A percentile compares a stretch with the other conserved stretches of the same genome.
phyloP scores from a whole-genome alignment of 192 early-diverging fungal genomes.

The Funneliformis mosseae region DNA sequence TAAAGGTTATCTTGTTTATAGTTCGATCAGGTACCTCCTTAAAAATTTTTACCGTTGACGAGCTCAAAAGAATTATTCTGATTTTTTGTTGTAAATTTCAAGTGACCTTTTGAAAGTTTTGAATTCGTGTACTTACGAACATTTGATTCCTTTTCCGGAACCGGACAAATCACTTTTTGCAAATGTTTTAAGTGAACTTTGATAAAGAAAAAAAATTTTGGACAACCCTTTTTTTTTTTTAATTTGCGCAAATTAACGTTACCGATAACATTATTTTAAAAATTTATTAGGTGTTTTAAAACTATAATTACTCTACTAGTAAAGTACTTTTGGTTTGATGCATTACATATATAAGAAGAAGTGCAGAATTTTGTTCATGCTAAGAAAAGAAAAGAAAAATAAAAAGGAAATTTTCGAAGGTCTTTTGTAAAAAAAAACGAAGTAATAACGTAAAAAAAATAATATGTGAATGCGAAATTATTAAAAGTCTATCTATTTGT shows the following conservation, averaged over 20 bases:
- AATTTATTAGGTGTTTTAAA: neutral
- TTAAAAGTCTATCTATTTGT: neutral
- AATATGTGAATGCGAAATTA: neutral
- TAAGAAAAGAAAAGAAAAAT: neutral
- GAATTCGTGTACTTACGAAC: constrained; percentile 25
- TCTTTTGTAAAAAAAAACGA: neutral
- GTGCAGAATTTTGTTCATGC: neutral
- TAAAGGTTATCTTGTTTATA: constrained; percentile 56
- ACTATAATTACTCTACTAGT: constrained; percentile 20
- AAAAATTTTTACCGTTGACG: neutral
- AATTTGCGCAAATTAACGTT: neutral
- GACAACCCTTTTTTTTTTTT: neutral
- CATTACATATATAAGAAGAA: neutral
- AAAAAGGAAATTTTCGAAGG: neutral
- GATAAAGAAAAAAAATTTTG: constrained; percentile 21
- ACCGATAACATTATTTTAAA: neutral
- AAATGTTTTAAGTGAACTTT: constrained; percentile 35
- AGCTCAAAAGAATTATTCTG: neutral
- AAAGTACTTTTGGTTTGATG: constrained; percentile 11
- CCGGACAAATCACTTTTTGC: constrained; percentile 40
- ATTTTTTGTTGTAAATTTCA: neutral
- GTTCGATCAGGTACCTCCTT: constrained; percentile 38
- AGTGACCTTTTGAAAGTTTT: constrained; percentile 39
- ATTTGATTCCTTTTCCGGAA: constrained; percentile 39
- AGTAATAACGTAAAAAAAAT: neutral